Base-by-base conservation (phyloP, 768 basidiomycete species). In the Suillus tomentosus region DNA sequence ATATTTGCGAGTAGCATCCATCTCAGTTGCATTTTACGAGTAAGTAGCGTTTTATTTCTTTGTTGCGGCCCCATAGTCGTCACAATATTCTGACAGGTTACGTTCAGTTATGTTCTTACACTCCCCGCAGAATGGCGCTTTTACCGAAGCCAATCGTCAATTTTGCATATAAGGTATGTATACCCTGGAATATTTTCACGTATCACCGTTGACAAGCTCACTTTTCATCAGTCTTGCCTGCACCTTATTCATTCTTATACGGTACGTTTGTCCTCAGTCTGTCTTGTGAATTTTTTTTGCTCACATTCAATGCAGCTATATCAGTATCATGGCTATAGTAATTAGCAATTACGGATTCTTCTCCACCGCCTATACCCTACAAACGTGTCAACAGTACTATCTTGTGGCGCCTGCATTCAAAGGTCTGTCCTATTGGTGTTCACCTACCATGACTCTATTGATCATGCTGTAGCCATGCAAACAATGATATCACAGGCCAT, bases 401-500 rank as follows among this genome's bases (percentile, higher is more conserved):
- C 73, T 85, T 15, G 66, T 84, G 17, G 79, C 86, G 1, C 85
- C 88, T 17, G 70, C 80, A 17, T 85, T 89, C 72, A 90, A 90
- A 83, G 87, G 89, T 86, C 50, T 27, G 45, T 51, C 40, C 5
- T 3, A 27, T 27, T 7, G 39, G 10, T 11, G 3, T 27, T 42
- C 17, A 58, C 39, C 17, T 5, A 40, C 17, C 5, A 11, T 17
- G 39, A 27, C 56, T 19, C 3, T 31, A 19, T 62, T 31, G 56
- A 19, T 36, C 3, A 2, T 6, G 19, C 56, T 58, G 11, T 63
- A 90, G 89, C 85, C 5, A 19, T 88, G 8, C 89, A 91, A 73
- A 77, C 78, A 0, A 85, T 86, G 82, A 77, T 87, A 54, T 89
- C 88, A 7, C 88, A 91, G 70, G 76, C 81, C 10, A 89, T 91